phyloP scores from a whole-genome alignment of 495 filamentous ascomycete species.

The Podospora pseudopauciseta region DNA sequence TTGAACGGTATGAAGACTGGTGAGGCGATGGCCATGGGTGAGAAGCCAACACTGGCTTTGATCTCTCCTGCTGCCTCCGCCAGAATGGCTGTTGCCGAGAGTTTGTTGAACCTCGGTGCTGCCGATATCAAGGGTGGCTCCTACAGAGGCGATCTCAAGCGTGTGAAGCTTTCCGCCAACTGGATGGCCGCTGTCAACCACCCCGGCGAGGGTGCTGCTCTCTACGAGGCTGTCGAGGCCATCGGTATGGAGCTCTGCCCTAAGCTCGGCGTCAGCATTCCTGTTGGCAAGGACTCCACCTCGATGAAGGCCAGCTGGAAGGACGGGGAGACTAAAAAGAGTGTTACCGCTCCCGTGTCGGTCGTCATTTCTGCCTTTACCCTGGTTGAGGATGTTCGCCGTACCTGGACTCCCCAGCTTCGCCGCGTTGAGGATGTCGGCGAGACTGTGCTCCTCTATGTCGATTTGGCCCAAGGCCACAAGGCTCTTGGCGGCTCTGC shows the following conservation, averaged over 20 bases:
- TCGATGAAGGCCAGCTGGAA: conserved; percentile 99
- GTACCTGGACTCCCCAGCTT: conserved; percentile 91
- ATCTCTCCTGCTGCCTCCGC: conserved; percentile 93
- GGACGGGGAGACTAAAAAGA: conserved; percentile 68
- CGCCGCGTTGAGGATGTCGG: conserved; percentile 81
- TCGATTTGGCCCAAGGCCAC: conserved; percentile 75
- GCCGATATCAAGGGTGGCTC: conserved; percentile 70
- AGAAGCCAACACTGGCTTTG: conserved; percentile 84
- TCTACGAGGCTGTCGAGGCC: conserved; percentile 92
- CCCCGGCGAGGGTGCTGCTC: conserved; percentile 86
- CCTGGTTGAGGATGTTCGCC: conserved; percentile 69
- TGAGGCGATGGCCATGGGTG: conserved; percentile 96
- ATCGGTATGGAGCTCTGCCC: conserved; percentile 84
- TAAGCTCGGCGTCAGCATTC: conserved; percentile 82
- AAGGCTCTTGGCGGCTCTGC: conserved; percentile 88
- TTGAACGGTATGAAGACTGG: conserved; percentile 64
- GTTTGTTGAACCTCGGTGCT: conserved; percentile 85
- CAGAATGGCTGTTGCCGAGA: conserved; percentile 93
- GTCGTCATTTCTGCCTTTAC: conserved; percentile 89
- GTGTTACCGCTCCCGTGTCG: conserved; percentile 88
- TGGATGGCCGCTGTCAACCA: conserved; percentile 98
- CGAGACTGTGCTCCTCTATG: conserved; percentile 83
- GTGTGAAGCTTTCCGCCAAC: conserved; percentile 87
- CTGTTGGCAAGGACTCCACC: conserved; percentile 96
- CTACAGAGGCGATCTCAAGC: conserved; percentile 49